Conservation (phyloP, 148 eudicot genomes). For the Rhododendron henanense region DNA sequence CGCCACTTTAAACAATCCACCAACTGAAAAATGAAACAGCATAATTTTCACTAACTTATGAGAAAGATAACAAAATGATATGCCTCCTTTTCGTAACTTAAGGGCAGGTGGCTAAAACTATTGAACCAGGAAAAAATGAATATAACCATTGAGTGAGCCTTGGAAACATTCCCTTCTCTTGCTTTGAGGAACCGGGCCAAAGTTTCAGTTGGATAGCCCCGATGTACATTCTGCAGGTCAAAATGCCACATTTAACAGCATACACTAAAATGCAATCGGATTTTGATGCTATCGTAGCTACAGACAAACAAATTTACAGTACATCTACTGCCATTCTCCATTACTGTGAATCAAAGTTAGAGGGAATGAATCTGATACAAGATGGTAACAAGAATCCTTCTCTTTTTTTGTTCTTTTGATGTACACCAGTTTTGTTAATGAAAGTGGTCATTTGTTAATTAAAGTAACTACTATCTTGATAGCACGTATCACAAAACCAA, state of each 20-base stretch:
- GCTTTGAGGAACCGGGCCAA: slow-evolving; percentile 59
- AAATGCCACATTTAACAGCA: background rate
- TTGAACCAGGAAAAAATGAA: background rate
- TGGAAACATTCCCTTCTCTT: slow-evolving; percentile 53
- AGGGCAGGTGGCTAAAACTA: background rate
- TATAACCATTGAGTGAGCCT: slow-evolving; percentile 57
- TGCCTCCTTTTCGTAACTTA: background rate
- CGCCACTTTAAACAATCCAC: slow-evolving; percentile 57
- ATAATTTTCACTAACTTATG: background rate
- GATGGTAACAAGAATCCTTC: background rate
- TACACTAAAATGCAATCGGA: background rate
- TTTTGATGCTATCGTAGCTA: background rate
- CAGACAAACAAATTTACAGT: background rate
- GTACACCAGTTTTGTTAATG: background rate
- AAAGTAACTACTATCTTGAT: background rate
- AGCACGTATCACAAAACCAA: background rate
- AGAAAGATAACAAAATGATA: background rate
- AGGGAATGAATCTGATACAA: background rate
- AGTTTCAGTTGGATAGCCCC: slow-evolving; percentile 50
- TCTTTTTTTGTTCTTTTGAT: background rate
- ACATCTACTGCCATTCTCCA: background rate
- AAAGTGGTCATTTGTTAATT: background rate
- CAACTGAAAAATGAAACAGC: slow-evolving; percentile 39
- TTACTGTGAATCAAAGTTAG: background rate
- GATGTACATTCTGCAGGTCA: slow-evolving; percentile 56